Evolutionary conservation across 2,329 filamentous ascomycete species (phyloP).

Genomic region (Leptographium procerum): DNA sequence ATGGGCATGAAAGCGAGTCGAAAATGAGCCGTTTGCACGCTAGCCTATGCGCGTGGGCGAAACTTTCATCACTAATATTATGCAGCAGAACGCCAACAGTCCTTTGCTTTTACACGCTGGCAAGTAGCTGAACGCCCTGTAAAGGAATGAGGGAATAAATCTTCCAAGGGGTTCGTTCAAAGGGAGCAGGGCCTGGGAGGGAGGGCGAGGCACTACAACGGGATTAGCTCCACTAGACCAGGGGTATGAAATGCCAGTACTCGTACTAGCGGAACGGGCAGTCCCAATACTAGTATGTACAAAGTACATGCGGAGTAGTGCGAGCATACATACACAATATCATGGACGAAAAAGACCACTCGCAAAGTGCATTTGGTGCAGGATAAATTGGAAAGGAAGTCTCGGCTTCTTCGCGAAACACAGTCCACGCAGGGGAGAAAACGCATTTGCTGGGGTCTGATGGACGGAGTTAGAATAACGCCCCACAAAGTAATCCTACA

Average conservation of each 20-base stretch:
- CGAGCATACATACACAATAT: too few species aligned
- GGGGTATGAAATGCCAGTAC: background rate
- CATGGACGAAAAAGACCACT: background rate
- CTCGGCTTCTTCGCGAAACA: slow-evolving; percentile 12
- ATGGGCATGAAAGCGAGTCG: background rate
- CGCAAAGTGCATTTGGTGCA: background rate
- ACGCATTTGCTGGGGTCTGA: background rate
- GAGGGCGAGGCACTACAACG: background rate
- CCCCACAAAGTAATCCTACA: background rate
- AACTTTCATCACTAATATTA: background rate
- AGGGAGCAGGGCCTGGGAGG: background rate
- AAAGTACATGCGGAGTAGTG: too few species aligned
- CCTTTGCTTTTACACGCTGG: background rate
- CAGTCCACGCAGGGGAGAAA: background rate
- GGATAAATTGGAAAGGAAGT: slow-evolving; percentile 7
- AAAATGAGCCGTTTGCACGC: background rate
- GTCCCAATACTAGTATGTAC: too few species aligned
- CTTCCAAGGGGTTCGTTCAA: background rate
- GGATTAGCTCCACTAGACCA: background rate
- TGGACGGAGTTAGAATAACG: background rate
- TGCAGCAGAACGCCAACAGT: background rate
- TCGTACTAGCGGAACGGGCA: too few species aligned
- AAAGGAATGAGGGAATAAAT: background rate
- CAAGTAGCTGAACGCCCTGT: background rate
- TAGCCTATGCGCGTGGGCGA: background rate